Percentiles rank a stretch among this genome's conserved stretches.
phyloP scores from a whole-genome alignment of 2,329 filamentous ascomycete genomes.

The Rhinocladiella mackenziei region DNA sequence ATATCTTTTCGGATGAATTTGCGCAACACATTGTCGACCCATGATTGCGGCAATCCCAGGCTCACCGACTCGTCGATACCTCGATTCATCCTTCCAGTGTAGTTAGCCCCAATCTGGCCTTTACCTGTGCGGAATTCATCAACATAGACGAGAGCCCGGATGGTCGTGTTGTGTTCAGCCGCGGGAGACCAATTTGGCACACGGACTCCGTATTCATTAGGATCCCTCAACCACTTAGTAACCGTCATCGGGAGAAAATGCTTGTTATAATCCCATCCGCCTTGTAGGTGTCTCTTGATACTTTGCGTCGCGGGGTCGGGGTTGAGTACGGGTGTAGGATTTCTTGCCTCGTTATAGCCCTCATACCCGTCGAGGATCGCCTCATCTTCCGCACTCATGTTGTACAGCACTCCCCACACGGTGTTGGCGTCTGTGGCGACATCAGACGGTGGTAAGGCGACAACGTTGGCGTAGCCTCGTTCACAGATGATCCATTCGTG shows the following conservation, averaged over 20 bases:
- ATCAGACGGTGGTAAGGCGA: slow-evolving; percentile 27
- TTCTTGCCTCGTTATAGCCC: slow-evolving; percentile 29
- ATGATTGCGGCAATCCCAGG: slow-evolving; percentile 32
- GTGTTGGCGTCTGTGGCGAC: slow-evolving; percentile 20
- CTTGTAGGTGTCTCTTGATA: slow-evolving; percentile 24
- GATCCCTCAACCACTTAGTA: slow-evolving; percentile 24
- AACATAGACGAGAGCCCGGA: slow-evolving; percentile 40
- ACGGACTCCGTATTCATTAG: slow-evolving; percentile 20
- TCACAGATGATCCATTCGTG: slow-evolving; percentile 44
- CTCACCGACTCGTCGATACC: slow-evolving; percentile 38
- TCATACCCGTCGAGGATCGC: slow-evolving; percentile 39
- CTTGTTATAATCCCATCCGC: slow-evolving; percentile 30
- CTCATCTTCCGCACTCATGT: slow-evolving; percentile 39
- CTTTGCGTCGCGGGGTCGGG: slow-evolving; percentile 18
- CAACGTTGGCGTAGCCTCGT: slow-evolving; percentile 42
- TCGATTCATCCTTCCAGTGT: slow-evolving; percentile 42
- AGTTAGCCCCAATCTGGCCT: slow-evolving; percentile 37
- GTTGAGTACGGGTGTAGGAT: slow-evolving; percentile 21
- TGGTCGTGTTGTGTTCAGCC: slow-evolving; percentile 1
- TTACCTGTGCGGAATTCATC: slow-evolving; percentile 38
- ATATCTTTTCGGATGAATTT: slow-evolving; percentile 35
- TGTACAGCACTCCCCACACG: slow-evolving; percentile 42
- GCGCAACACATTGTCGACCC: slow-evolving; percentile 40
- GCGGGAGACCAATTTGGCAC: slow-evolving; percentile 8
- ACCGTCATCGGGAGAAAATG: slow-evolving; percentile 27